Evolutionary conservation across 2,329 filamentous ascomycete species (phyloP).

Genomic region (Hypoxylon sp.): DNA sequence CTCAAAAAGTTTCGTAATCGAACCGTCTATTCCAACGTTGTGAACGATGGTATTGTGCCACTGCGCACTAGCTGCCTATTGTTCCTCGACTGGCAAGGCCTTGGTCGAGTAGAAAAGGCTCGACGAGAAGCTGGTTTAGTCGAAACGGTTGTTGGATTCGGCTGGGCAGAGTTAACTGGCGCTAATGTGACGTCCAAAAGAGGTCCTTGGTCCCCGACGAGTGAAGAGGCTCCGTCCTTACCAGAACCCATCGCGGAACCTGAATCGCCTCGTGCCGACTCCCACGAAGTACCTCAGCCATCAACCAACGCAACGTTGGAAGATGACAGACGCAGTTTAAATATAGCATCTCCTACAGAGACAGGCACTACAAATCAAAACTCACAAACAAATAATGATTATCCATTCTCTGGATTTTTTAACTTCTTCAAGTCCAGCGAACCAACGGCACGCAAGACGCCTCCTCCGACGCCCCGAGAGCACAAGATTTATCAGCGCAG

Average conservation of each 20-base stretch:
- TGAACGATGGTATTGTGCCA: constrained; percentile 97
- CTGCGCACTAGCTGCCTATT: constrained; percentile 94
- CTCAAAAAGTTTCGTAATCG: constrained; percentile 88
- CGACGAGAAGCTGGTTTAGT: constrained; percentile 90
- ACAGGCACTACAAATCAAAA: constrained; percentile 35
- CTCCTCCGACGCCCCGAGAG: constrained; percentile 63
- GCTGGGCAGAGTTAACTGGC: constrained; percentile 90
- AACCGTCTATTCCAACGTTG: constrained; percentile 95
- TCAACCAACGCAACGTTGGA: constrained; percentile 70
- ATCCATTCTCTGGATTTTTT: constrained; percentile 70
- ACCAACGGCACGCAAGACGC: constrained; percentile 45
- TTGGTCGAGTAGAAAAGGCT: constrained; percentile 93
- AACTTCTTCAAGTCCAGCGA: constrained; percentile 75
- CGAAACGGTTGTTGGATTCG: constrained; percentile 91
- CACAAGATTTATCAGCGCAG: constrained; percentile 78
- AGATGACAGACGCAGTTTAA: constrained; percentile 69
- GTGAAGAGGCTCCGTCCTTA: constrained; percentile 42
- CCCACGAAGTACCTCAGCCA: constrained; percentile 75
- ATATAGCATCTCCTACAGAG: constrained; percentile 52
- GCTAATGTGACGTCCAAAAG: constrained; percentile 64
- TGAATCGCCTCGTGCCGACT: constrained; percentile 47
- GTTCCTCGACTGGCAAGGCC: constrained; percentile 94
- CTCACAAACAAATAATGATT: constrained; percentile 51
- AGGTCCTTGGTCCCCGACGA: constrained; percentile 53
- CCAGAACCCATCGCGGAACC: constrained; percentile 47